Conservation (phyloP, 192 early-diverging fungal genomes). For the Thoreauomyces humboldtii region DNA sequence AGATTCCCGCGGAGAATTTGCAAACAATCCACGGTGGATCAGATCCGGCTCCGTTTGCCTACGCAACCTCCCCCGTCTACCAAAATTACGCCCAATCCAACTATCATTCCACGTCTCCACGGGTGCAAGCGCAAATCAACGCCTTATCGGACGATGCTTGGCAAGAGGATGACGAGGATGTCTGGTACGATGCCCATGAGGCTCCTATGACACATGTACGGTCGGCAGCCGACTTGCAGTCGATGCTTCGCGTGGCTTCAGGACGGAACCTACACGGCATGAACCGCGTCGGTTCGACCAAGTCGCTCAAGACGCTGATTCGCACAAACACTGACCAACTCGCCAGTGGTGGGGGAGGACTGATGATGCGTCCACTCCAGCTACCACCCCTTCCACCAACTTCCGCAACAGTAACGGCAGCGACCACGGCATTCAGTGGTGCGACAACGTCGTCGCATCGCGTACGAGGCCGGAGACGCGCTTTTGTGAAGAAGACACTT, state of each 20-base stretch:
- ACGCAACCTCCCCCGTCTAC: slow-evolving; percentile 13
- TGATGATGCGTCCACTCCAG: slow-evolving; percentile 7
- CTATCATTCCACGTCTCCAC: slow-evolving; percentile 14
- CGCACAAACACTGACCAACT: background rate
- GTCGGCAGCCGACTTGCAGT: slow-evolving; percentile 28
- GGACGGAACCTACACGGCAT: slow-evolving; percentile 29
- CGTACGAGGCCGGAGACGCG: slow-evolving; percentile 5
- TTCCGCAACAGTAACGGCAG: background rate
- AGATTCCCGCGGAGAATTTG: slow-evolving; percentile 32
- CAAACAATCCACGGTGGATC: slow-evolving; percentile 15
- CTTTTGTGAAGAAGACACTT: slow-evolving; percentile 7
- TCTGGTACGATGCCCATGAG: slow-evolving; percentile 48
- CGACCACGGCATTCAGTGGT: background rate
- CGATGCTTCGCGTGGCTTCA: slow-evolving; percentile 19
- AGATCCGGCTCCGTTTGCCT: slow-evolving; percentile 8
- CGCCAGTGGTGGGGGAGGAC: background rate
- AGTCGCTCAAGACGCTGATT: slow-evolving; percentile 11
- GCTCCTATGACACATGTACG: slow-evolving; percentile 35
- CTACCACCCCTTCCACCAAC: background rate
- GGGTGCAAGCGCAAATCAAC: slow-evolving; percentile 8
- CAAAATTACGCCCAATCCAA: slow-evolving; percentile 18
- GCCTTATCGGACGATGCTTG: slow-evolving; percentile 29
- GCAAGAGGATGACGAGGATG: slow-evolving; percentile 36
- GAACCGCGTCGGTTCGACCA: slow-evolving; percentile 21
- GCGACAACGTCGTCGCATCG: background rate